Evolutionary conservation across 2,329 filamentous ascomycete genomes (phyloP), one percentile per base, ranked within the genome.

Genomic region (Ophiognomonia clavigignenti-juglandacearum): DNA sequence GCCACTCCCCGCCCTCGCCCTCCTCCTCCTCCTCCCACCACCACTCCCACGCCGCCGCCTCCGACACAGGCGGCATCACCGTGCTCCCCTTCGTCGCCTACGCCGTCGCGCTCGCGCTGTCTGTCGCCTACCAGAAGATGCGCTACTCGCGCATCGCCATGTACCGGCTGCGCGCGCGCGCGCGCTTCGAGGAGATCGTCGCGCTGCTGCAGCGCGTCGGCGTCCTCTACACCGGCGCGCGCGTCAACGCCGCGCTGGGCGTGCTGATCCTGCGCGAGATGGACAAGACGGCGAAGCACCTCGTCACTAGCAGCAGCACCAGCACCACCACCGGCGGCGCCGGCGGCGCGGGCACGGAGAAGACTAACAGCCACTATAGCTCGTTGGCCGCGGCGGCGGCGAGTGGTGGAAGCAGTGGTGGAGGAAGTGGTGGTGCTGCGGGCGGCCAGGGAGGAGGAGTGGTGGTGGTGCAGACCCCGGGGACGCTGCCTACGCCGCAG

Each of bases 81-180:
- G 70, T 77, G 0, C 67, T 82, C 26, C 78, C 81, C 0, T 75
- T 83, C 48, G 69, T 84, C 0, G 79, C 80, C 0, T 84, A 83
- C 47, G 78, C 77, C 1, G 68, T 83, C 0, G 80, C 79, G 1
- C 68, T 85, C 1, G 75, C 80, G 0, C 67, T 85, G 1, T 81
- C 77, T 39, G 77, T 83, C 1, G 75, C 77, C 11, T 84, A 83
- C 53, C 73, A 78, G 37, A 82, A 83, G 57, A 80, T 83, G 78
- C 71, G 80, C 2, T 76, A 82, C 54, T 80, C 77, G 47, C 72
- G 73, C 11, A 64, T 82, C 0, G 73, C 78, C 1, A 76, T 81
- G 69, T 82, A 80, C 50, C 72, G 78, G 4, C 68, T 69, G 0
- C 66, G 80, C n/a, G 74, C 77, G 5, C 73, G 76, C 53, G 67